Conservation (phyloP, 176 grass and related monocot genomes). For the Zea luxurians region DNA sequence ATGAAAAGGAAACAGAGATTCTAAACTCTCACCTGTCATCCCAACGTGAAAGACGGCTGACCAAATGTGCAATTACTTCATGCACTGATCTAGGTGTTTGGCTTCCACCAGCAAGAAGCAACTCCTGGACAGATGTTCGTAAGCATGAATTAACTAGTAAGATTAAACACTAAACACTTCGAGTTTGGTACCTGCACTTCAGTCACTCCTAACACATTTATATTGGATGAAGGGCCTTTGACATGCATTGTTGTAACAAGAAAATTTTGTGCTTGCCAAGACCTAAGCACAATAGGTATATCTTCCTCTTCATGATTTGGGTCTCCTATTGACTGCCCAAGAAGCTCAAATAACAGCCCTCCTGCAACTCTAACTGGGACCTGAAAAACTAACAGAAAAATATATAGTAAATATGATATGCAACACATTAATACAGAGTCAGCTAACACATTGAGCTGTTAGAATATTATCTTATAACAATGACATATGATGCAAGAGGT, state of each 20-base stretch:
- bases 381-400: constrained; percentile 63
- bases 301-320: constrained; percentile 82
- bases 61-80: constrained; percentile 94
- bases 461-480: constrained; percentile 1
- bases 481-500: neutral
- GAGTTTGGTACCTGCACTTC: constrained; percentile 80
- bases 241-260: constrained; percentile 87
- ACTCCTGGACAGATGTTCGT: constrained; percentile 59
- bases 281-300: constrained; percentile 87
- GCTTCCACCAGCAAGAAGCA: constrained; percentile 91
- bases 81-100: constrained; percentile 81
- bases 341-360: constrained; percentile 91
- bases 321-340: constrained; percentile 91
- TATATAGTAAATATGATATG: constrained; percentile 45
- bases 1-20: neutral
- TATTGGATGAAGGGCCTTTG: constrained; percentile 71
- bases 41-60: constrained; percentile 85
- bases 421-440: constrained; percentile 20
- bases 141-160: constrained; percentile 28
- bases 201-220: constrained; percentile 97
- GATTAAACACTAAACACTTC: constrained; percentile 1
- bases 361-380: constrained; percentile 94
- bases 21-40: constrained; percentile 70
- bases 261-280: constrained; percentile 93
- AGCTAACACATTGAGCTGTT: constrained; percentile 10